These are phyloP conservation scores for Lichtheimia ramosa DNA, from an alignment of 371 early-diverging fungal species.

Conservation along the genomic window DNA sequence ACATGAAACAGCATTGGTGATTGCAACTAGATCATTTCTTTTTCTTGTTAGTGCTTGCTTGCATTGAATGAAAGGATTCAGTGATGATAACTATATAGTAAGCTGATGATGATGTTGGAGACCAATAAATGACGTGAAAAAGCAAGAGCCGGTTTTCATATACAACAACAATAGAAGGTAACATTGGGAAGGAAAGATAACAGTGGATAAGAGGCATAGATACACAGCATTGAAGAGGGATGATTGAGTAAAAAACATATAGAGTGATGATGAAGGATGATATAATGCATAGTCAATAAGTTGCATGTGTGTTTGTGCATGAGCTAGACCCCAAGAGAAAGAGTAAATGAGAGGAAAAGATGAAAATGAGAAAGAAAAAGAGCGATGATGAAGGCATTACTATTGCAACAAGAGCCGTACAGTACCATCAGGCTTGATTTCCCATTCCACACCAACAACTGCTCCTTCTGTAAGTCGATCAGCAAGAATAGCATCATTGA, in stretches of 20 bases:
- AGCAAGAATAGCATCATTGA: conserved; percentile 12
- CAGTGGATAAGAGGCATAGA: conserved; percentile 7
- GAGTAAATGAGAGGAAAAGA: conserved; percentile 5
- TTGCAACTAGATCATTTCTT: no score
- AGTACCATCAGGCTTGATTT: conserved; percentile 21
- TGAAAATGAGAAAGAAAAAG: neutral
- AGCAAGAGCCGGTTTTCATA: neutral
- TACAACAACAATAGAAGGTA: conserved; percentile 4
- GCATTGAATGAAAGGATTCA: no score
- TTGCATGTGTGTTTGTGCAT: no score
- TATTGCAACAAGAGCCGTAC: conserved; percentile 16
- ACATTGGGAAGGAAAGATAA: neutral
- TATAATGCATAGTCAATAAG: neutral
- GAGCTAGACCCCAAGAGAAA: neutral
- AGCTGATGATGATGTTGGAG: neutral
- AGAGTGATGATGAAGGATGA: neutral
- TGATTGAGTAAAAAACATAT: neutral
- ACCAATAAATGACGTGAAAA: neutral
- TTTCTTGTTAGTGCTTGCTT: no score
- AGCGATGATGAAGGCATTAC: neutral
- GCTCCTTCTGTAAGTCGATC: conserved; percentile 9
- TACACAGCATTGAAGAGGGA: neutral
- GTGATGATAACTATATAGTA: neutral
- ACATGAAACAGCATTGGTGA: no score
- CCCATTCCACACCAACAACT: conserved; percentile 20